phyloP scores from a whole-genome alignment of 257 asterid species.

The Parsonsia alboflavescens region DNA sequence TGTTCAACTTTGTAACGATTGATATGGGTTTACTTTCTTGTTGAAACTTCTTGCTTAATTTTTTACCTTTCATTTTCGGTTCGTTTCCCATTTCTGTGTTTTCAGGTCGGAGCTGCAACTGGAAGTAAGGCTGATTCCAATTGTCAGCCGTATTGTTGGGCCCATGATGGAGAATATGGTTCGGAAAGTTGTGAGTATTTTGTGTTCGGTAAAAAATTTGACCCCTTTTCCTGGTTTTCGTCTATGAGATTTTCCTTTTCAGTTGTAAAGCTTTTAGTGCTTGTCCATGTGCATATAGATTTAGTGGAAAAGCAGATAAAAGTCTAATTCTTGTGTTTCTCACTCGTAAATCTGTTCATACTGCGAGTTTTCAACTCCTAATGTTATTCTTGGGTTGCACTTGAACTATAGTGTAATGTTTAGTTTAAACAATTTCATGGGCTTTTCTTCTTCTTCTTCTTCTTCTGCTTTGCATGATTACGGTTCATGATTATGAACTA shows the following conservation, averaged over 20 bases:
- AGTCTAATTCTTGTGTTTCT: neutral
- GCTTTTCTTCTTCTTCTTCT: neutral
- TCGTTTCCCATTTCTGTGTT: neutral
- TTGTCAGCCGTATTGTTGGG: constrained; percentile 10
- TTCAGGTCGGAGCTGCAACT: constrained; percentile 6
- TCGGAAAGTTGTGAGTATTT: constrained; percentile 34
- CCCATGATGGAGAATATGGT: constrained; percentile 31
- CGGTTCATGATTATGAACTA: neutral
- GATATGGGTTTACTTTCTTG: neutral
- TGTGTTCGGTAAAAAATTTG: neutral
- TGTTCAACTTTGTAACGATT: neutral
- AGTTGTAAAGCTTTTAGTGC: too few species aligned
- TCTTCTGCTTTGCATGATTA: neutral
- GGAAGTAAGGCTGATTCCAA: constrained; percentile 27
- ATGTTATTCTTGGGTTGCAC: neutral
- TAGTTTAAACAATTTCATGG: too few species aligned
- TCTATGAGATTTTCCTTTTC: neutral
- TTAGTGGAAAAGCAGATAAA: neutral
- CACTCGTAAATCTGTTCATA: neutral
- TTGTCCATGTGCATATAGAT: too few species aligned
- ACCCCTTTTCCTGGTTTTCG: neutral
- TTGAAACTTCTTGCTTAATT: neutral
- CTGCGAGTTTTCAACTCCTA: neutral
- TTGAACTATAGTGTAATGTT: neutral
- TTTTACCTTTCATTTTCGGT: neutral